Conservation (phyloP, 2,329 filamentous ascomycete species). For the Cordyceps farinosa region DNA sequence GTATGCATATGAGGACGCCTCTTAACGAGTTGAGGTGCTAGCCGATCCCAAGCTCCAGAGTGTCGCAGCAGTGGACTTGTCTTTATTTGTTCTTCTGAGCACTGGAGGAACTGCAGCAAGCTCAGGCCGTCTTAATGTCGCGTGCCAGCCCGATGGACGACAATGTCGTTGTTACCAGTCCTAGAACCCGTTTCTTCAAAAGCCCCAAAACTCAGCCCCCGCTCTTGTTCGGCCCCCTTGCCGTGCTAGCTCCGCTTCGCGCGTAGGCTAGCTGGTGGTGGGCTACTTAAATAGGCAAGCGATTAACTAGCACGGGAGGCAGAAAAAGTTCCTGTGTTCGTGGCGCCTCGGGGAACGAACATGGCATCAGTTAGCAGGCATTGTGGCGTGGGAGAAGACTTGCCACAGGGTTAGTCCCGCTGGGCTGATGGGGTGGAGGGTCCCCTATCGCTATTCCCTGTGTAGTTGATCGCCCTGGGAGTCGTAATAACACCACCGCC, state of each 20-base stretch:
- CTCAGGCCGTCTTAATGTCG: too few species aligned
- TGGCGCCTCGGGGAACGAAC: neutral
- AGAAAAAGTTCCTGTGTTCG: slow-evolving; percentile 1
- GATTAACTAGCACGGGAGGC: neutral
- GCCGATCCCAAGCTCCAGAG: neutral
- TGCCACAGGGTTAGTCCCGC: neutral
- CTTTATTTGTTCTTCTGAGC: too few species aligned
- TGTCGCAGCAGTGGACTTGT: too few species aligned
- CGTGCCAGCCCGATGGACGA: too few species aligned
- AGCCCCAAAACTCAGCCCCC: neutral
- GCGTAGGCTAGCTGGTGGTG: neutral
- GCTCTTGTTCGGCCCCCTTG: neutral
- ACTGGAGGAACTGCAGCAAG: neutral
- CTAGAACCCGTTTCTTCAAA: too few species aligned
- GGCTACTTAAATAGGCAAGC: neutral
- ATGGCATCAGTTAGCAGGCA: neutral
- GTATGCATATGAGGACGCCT: neutral
- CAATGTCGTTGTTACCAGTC: too few species aligned
- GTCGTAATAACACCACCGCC: neutral
- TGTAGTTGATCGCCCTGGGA: neutral
- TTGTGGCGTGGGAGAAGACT: neutral
- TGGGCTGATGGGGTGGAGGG: neutral
- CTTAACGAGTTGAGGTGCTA: neutral
- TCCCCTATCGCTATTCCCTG: neutral
- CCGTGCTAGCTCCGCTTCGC: neutral